Conservation (phyloP, 2,329 filamentous ascomycete species). For the Ascochyta clinopodiicola region DNA sequence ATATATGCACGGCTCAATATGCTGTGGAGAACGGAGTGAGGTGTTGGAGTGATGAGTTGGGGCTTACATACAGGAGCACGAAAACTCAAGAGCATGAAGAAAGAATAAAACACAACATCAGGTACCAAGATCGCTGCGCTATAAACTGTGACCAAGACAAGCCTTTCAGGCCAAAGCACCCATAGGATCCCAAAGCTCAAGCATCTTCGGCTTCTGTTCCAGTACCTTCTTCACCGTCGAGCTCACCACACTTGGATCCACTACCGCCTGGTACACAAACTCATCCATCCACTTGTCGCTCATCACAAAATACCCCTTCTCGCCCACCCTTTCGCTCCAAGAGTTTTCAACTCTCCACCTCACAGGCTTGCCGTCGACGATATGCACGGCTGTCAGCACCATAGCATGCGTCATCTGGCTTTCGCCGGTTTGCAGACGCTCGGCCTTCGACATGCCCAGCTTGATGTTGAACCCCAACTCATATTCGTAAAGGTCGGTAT, state of each 20-base stretch:
- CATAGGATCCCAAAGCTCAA: conserved; percentile 77
- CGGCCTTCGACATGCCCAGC: conserved; percentile 76
- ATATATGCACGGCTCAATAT: background rate
- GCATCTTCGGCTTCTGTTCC: conserved; percentile 70
- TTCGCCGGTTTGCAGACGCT: conserved; percentile 75
- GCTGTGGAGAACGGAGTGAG: background rate
- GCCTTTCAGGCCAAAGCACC: conserved; percentile 65
- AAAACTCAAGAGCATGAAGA: background rate
- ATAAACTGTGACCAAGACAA: background rate
- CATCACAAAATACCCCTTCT: conserved; percentile 90
- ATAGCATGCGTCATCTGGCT: conserved; percentile 90
- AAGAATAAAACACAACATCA: background rate
- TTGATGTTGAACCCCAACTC: conserved; percentile 81
- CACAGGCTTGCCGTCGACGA: conserved; percentile 70
- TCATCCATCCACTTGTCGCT: conserved; percentile 69
- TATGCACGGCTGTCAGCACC: conserved; percentile 85
- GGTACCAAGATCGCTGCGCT: background rate
- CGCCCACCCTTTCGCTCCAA: conserved; percentile 74
- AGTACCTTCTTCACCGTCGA: conserved; percentile 74
- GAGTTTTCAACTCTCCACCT: conserved; percentile 89
- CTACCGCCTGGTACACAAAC: conserved; percentile 85
- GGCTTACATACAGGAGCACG: background rate
- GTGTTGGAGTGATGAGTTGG: background rate
- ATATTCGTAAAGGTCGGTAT: conserved; percentile 77
- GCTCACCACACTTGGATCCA: conserved; percentile 68